Percentiles rank a stretch among this genome's conserved stretches.
Conservation (phyloP, 495 filamentous ascomycete genomes). For the Penicillium odoratum region DNA sequence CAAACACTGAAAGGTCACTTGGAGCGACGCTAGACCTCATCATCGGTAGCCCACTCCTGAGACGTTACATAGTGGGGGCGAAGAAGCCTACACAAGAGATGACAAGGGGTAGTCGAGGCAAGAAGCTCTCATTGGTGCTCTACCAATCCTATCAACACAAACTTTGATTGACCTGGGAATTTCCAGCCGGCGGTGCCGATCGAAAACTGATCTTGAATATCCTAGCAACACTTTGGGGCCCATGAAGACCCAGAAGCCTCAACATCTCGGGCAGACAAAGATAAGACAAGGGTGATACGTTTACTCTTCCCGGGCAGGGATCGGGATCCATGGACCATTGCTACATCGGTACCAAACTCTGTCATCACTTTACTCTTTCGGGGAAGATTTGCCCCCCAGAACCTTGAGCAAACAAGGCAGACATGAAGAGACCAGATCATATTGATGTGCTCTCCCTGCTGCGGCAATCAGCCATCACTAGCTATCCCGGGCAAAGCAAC, state of each 20-base stretch:
- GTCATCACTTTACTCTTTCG: too few relatives aligned
- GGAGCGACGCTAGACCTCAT: constrained; percentile 16
- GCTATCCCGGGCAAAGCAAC: constrained; percentile 14
- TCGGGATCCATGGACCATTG: neutral
- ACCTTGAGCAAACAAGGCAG: neutral
- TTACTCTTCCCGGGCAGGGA: neutral
- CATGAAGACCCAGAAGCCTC: constrained; percentile 3
- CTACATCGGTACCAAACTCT: neutral
- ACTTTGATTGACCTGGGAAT: constrained; percentile 20
- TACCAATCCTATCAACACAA: constrained; percentile 13
- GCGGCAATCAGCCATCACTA: neutral
- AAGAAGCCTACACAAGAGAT: neutral
- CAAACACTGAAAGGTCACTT: constrained; percentile 24
- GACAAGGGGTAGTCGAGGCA: neutral
- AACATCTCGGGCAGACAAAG: neutral
- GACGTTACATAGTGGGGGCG: constrained; percentile 4
- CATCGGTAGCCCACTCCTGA: constrained; percentile 14
- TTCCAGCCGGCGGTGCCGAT: constrained; percentile 13
- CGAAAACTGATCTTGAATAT: constrained; percentile 13
- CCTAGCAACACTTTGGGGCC: constrained; percentile 6
- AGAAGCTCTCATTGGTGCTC: constrained; percentile 13
- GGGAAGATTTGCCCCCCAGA: neutral
- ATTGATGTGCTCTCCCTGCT: neutral
- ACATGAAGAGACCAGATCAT: too few relatives aligned
- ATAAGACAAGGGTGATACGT: neutral